Conservation (phyloP, 2,329 filamentous ascomycete genomes). For the Xylaria sp. region DNA sequence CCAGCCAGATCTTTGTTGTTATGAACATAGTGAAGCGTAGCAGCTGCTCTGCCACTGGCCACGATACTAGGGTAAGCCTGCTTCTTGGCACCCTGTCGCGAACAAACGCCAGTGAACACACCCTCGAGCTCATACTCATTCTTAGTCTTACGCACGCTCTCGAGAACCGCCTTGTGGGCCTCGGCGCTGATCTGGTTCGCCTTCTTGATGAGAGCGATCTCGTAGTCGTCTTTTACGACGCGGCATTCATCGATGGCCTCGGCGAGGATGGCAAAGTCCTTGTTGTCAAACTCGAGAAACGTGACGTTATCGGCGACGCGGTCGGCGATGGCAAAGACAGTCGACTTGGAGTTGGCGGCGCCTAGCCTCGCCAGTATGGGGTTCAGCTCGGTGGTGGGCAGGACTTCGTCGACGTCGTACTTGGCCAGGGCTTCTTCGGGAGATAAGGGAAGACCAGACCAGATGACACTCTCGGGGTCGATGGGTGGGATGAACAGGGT, state of each 20-base stretch:
- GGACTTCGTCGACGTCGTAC: constrained; percentile 84
- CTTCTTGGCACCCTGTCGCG: constrained; percentile 75
- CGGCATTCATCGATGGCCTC: constrained; percentile 71
- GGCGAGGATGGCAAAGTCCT: constrained; percentile 62
- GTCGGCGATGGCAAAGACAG: constrained; percentile 77
- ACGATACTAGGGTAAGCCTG: constrained; percentile 90
- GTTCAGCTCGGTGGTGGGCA: constrained; percentile 76
- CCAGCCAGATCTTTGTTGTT: constrained; percentile 73
- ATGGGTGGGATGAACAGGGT: constrained; percentile 91
- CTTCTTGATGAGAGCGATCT: constrained; percentile 73
- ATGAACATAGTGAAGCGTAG: constrained; percentile 85
- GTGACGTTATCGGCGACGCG: constrained; percentile 76
- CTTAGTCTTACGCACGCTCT: constrained; percentile 64
- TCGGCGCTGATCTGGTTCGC: constrained; percentile 73
- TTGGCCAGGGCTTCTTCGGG: constrained; percentile 73
- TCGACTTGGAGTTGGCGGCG: constrained; percentile 47
- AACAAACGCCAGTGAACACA: constrained; percentile 76
- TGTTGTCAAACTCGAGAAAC: constrained; percentile 72
- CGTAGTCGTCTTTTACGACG: constrained; percentile 75
- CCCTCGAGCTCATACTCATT: constrained; percentile 88
- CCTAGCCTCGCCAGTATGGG: constrained; percentile 65
- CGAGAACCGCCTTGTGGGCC: constrained; percentile 68
- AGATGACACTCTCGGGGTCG: constrained; percentile 88
- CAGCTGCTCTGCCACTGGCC: constrained; percentile 78
- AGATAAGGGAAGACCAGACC: constrained; percentile 86